phyloP scores from a whole-genome alignment of 768 basidiomycete species.

The Gymnopilus junonius region DNA sequence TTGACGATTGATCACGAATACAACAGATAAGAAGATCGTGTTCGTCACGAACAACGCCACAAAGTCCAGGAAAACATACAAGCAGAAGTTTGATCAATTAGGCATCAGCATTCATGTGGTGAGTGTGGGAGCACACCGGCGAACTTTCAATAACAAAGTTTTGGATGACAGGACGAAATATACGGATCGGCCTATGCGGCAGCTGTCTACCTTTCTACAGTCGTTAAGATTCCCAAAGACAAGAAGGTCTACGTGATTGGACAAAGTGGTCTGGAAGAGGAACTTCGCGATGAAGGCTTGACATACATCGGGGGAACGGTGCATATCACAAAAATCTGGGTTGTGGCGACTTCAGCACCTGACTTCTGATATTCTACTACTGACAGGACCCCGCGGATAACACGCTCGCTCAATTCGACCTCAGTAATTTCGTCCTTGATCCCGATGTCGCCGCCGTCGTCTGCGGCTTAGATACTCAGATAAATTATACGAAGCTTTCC shows the following conservation, averaged over 20 bases:
- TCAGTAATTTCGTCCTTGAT: conserved; percentile 75
- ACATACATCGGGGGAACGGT: conserved; percentile 85
- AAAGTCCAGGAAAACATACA: conserved; percentile 88
- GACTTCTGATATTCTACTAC: conserved; percentile 3
- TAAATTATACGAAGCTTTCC: conserved; percentile 94
- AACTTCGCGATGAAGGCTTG: conserved; percentile 88
- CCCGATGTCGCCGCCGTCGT: conserved; percentile 87
- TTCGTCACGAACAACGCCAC: conserved; percentile 99
- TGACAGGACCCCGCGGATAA: conserved; percentile 83
- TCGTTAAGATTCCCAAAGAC: conserved; percentile 85
- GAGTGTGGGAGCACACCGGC: conserved; percentile 34
- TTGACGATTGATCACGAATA: conserved; percentile 13
- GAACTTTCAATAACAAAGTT: not conserved
- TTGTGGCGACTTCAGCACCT: not conserved
- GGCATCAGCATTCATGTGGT: conserved; percentile 87
- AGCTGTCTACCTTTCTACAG: conserved; percentile 79
- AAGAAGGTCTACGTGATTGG: conserved; percentile 98
- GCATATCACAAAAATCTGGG: conserved; percentile 5
- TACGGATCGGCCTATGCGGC: conserved; percentile 90
- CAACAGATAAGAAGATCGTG: conserved; percentile 77
- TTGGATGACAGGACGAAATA: conserved; percentile 79
- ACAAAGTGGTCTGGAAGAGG: conserved; percentile 90
- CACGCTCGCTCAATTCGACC: conserved; percentile 68
- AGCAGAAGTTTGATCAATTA: conserved; percentile 88
- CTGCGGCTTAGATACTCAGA: conserved; percentile 85